Percentiles rank a stretch among this genome's conserved stretches.
These are phyloP conservation scores for Aspergillus saccharolyticus DNA, from an alignment of 495 filamentous ascomycete species.

Conservation along the genomic window DNA sequence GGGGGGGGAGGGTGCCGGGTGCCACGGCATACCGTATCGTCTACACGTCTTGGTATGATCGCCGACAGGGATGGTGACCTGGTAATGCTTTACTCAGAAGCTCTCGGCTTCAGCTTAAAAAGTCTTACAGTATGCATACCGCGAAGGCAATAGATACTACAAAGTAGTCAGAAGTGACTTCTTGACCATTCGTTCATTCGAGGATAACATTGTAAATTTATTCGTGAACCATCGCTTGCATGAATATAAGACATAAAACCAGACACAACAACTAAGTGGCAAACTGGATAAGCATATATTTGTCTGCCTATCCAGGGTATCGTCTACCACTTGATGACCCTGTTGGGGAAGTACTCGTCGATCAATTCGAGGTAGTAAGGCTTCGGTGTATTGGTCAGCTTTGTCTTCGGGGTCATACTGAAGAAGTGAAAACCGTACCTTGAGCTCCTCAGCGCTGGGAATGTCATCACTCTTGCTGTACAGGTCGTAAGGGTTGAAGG, in stretches of 20 bases:
- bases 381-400: slow-evolving; percentile 26
- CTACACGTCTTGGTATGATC: too few relatives aligned
- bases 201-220: not conserved
- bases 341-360: slow-evolving; percentile 76
- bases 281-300: not conserved
- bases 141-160: too few relatives aligned
- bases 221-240: slow-evolving; percentile 11
- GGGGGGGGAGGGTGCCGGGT: too few relatives aligned
- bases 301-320: not conserved
- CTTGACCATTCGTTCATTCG: not conserved
- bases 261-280: not conserved
- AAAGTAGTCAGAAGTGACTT: too few relatives aligned
- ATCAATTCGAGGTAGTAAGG: slow-evolving; percentile 82
- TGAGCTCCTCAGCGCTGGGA: slow-evolving; percentile 66
- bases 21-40: too few relatives aligned
- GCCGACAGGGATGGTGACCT: too few relatives aligned
- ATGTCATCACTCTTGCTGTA: slow-evolving; percentile 88
- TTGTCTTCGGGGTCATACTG: not conserved
- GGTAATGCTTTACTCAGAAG: too few relatives aligned
- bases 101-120: too few relatives aligned
- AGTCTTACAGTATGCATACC: too few relatives aligned
- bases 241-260: not conserved
- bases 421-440: slow-evolving; percentile 36
- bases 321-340: slow-evolving; percentile 68
- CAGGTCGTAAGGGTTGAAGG: slow-evolving; percentile 87